A percentile compares a stretch with the other conserved stretches of the same genome.
Conservation (phyloP, 768 basidiomycete genomes). For the Tylopilus cervinicoccineus region DNA sequence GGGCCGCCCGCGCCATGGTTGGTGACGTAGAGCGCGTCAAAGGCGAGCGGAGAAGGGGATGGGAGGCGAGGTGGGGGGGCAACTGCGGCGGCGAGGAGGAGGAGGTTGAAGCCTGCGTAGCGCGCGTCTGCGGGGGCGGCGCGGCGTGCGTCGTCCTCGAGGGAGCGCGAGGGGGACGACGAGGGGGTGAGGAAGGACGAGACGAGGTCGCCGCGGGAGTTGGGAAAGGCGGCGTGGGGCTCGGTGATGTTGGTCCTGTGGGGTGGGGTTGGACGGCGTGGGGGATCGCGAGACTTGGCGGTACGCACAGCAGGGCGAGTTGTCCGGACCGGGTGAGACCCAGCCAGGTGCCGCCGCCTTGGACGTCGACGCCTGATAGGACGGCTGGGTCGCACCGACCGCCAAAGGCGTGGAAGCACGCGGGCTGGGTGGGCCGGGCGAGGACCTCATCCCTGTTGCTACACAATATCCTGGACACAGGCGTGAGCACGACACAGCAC, state of each 20-base stretch:
- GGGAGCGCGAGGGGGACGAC: slow-evolving; percentile 42
- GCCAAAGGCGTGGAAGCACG: slow-evolving; percentile 66
- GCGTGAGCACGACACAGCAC: not conserved
- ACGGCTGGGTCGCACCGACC: slow-evolving; percentile 34
- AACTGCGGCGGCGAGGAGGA: slow-evolving; percentile 58
- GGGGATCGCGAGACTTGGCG: not conserved
- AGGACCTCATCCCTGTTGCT: slow-evolving; percentile 78
- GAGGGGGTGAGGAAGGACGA: slow-evolving; percentile 66
- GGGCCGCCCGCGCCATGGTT: slow-evolving; percentile 68
- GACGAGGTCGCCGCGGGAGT: slow-evolving; percentile 67
- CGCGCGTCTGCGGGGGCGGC: slow-evolving; percentile 45
- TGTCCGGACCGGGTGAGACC: slow-evolving; percentile 64
- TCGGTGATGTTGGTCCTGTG: slow-evolving; percentile 85
- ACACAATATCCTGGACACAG: slow-evolving; percentile 54
- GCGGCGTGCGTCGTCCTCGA: slow-evolving; percentile 47
- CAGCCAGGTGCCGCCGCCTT: slow-evolving; percentile 81
- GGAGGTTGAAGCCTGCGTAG: slow-evolving; percentile 80
- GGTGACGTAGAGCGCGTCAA: slow-evolving; percentile 57
- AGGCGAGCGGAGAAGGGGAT: slow-evolving; percentile 32
- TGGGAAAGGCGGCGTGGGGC: slow-evolving; percentile 40
- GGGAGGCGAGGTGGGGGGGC: slow-evolving; percentile 40
- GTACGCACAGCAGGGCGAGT: slow-evolving; percentile 66
- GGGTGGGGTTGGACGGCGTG: not conserved
- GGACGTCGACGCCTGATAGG: slow-evolving; percentile 70
- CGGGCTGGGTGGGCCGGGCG: slow-evolving; percentile 58